phyloP scores from a whole-genome alignment of 129 eudicot species.

The Centrapalus pauciflorus region DNA sequence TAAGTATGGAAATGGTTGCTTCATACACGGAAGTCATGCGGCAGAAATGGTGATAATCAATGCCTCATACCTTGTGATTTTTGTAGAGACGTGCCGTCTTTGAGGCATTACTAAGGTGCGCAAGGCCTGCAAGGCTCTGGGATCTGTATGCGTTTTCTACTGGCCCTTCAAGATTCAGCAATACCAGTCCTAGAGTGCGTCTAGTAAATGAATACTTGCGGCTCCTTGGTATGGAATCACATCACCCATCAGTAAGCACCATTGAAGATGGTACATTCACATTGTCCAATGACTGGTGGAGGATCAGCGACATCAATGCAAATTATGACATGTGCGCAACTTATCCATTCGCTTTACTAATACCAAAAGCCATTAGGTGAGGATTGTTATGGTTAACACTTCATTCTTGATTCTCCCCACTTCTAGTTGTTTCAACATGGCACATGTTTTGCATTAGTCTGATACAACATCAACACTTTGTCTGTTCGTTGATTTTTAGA shows the following conservation, averaged over 20 bases:
- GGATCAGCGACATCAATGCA: slow-evolving; percentile 73
- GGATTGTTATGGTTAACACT: neutral
- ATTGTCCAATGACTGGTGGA: slow-evolving; percentile 72
- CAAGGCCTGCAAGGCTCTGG: slow-evolving; percentile 88
- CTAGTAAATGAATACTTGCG: slow-evolving; percentile 80
- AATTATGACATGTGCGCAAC: slow-evolving; percentile 75
- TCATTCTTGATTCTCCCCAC: neutral
- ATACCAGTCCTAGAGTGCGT: slow-evolving; percentile 70
- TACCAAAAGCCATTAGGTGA: slow-evolving; percentile 84
- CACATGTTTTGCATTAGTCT: neutral
- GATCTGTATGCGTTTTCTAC: slow-evolving; percentile 82
- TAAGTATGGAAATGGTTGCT: too few relatives aligned
- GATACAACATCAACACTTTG: neutral
- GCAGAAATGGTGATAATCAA: too few relatives aligned
- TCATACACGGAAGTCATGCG: too few relatives aligned
- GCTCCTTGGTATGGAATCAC: slow-evolving; percentile 72
- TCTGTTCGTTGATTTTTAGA: slow-evolving; percentile 38
- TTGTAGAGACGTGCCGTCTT: slow-evolving; percentile 82
- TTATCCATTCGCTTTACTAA: slow-evolving; percentile 78
- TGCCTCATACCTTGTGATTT: neutral
- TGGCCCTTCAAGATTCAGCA: slow-evolving; percentile 64
- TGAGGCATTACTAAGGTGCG: slow-evolving; percentile 71
- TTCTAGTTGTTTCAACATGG: neutral
- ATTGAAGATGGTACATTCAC: slow-evolving; percentile 78
- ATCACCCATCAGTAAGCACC: slow-evolving; percentile 33